These are phyloP conservation scores for Orbilia blumenaviensis DNA, from an alignment of 2,329 filamentous ascomycete genomes.

Conservation along the genomic window DNA sequence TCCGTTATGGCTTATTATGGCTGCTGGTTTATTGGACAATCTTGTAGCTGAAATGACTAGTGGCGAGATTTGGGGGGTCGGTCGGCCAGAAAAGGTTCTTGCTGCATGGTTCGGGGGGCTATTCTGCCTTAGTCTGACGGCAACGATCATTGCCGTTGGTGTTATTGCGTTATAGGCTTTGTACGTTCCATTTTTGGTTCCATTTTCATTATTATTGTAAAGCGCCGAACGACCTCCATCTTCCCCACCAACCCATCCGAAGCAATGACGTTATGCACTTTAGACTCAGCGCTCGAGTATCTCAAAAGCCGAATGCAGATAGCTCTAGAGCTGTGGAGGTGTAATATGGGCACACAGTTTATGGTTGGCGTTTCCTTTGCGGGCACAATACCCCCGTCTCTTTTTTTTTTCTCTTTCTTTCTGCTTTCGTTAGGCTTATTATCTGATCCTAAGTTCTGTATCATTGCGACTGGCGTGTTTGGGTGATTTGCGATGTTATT, in stretches of 20 bases:
- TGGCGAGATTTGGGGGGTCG: conserved; percentile 45
- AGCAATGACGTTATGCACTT: too few relatives aligned
- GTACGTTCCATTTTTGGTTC: not conserved
- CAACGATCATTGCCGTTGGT: conserved; percentile 15
- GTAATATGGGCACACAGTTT: too few relatives aligned
- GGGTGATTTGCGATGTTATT: too few relatives aligned
- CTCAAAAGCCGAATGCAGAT: too few relatives aligned
- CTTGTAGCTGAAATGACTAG: conserved; percentile 35
- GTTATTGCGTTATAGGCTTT: conserved; percentile 16
- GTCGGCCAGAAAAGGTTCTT: conserved; percentile 25
- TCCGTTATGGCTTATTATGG: conserved; percentile 44
- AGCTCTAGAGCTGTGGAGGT: too few relatives aligned
- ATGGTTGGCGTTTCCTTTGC: too few relatives aligned
- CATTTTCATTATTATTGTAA: too few relatives aligned
- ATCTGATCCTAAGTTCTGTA: not conserved
- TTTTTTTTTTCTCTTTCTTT: not conserved
- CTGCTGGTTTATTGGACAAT: conserved; percentile 32
- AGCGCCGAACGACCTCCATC: too few relatives aligned
- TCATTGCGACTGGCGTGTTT: not conserved
- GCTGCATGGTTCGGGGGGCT: conserved; percentile 39
- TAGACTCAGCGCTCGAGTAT: too few relatives aligned
- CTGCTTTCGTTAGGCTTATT: not conserved
- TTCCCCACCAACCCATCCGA: too few relatives aligned
- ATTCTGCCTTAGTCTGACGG: conserved; percentile 31
- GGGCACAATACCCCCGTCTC: too few relatives aligned